phyloP scores from a whole-genome alignment of 805 yeast species.

The Nakazawaea ambrosiae region DNA sequence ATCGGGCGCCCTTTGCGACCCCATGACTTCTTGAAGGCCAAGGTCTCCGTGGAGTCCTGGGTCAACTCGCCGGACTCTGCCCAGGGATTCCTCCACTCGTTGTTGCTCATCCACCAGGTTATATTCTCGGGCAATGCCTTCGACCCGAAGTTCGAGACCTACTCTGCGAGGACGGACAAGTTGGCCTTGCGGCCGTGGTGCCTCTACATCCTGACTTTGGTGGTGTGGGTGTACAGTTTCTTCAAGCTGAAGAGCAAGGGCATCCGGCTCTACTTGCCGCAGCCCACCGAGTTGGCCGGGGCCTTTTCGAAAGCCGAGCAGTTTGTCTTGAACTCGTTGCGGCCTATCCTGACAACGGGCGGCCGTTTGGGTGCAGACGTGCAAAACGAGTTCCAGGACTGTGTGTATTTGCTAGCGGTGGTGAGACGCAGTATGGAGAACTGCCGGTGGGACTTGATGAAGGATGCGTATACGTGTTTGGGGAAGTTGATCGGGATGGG shows the following conservation, averaged over 20 bases:
- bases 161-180: slow-evolving; percentile 15
- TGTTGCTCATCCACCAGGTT: slow-evolving; percentile 17
- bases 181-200: slow-evolving; percentile 22
- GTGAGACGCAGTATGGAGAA: slow-evolving; percentile 15
- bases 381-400: slow-evolving; percentile 11
- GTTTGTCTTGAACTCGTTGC: slow-evolving; percentile 8
- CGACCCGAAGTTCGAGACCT: not conserved
- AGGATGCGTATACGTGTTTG: slow-evolving; percentile 16
- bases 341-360: slow-evolving; percentile 10
- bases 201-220: slow-evolving; percentile 17
- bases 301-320: slow-evolving; percentile 7
- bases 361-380: slow-evolving; percentile 12
- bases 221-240: slow-evolving; percentile 17
- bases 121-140: slow-evolving; percentile 11
- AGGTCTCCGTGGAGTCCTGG: slow-evolving; percentile 17
- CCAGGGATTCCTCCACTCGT: slow-evolving; percentile 16
- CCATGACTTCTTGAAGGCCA: slow-evolving; percentile 15
- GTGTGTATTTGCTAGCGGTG: slow-evolving; percentile 13
- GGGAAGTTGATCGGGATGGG: slow-evolving; percentile 12
- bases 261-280: not conserved
- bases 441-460: slow-evolving; percentile 20
- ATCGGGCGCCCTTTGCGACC: slow-evolving; percentile 12
- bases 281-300: slow-evolving; percentile 3
- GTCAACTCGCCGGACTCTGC: slow-evolving; percentile 15
- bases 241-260: slow-evolving; percentile 8